Percentiles rank a stretch among this genome's conserved stretches.
phyloP scores from a whole-genome alignment of 768 basidiomycete species.

The Daedaleopsis nitida region DNA sequence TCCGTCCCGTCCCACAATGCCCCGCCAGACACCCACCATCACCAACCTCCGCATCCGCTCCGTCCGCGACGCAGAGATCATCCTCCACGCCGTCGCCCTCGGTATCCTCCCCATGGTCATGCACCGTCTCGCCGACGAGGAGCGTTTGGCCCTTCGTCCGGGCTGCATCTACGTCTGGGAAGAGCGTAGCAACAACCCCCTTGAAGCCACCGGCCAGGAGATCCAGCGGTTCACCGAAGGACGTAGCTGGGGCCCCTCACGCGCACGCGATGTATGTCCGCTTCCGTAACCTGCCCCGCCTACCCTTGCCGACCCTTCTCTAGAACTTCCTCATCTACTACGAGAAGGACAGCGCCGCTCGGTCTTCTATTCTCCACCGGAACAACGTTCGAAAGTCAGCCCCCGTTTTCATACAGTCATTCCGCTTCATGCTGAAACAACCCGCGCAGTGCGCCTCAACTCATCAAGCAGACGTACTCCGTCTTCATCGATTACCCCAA shows the following conservation, averaged over 20 bases:
- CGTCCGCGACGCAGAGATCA: constrained; percentile 38
- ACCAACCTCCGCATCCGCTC: constrained; percentile 37
- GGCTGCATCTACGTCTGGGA: constrained; percentile 44
- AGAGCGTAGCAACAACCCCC: constrained; percentile 35
- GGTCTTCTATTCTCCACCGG: constrained; percentile 26
- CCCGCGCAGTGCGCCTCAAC: constrained; percentile 27
- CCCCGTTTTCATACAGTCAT: background rate
- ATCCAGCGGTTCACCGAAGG: constrained; percentile 43
- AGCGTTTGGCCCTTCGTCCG: constrained; percentile 35
- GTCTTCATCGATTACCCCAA: constrained; percentile 34
- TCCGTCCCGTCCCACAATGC: constrained; percentile 13
- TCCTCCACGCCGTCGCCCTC: constrained; percentile 40
- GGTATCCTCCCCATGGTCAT: constrained; percentile 37
- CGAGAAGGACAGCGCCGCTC: constrained; percentile 36
- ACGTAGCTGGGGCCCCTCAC: constrained; percentile 40
- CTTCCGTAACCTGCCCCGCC: background rate
- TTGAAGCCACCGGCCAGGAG: constrained; percentile 36
- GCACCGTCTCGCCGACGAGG: constrained; percentile 42
- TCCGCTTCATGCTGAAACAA: background rate
- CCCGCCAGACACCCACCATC: constrained; percentile 39
- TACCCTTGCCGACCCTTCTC: constrained; percentile 2
- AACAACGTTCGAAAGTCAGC: constrained; percentile 28
- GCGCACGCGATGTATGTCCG: constrained; percentile 33
- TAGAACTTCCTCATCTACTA: constrained; percentile 43
- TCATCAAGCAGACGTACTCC: constrained; percentile 44